Base-by-base conservation (phyloP, 805 yeast species). In the Zygosaccharomyces bisporus region DNA sequence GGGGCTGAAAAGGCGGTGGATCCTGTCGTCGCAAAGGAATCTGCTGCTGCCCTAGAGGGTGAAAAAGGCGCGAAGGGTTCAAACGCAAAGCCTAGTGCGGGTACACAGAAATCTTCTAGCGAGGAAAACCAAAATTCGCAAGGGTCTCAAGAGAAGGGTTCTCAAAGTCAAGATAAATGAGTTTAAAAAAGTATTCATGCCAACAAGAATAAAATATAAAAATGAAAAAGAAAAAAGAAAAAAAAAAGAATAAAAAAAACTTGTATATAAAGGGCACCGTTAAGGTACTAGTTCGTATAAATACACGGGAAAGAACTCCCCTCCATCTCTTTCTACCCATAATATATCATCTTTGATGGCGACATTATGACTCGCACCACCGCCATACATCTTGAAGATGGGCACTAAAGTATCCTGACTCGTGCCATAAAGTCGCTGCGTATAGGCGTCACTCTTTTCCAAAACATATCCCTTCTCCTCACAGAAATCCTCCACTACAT, bases 281-380 rank as follows among this genome's bases (percentile, higher is more conserved):
- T 37, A 37, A 17, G 40, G 23, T 10, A 14, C 39, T 9, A 47
- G 33, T 37, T 47, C 48, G 37, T 47, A 47, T 35, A 47, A 25
- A 37, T 47, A 44, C 23, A 31, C 30, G 4, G 51, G 51, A 17
- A 36, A 31, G 42, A 41, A 44, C 10, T 13, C 29, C 13, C 36
- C 42, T 19, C 41, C 21, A 7, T 47, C 47, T 4, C 46, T 43
- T 29, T 65, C 60, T 12, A 77, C 56, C 76, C 79, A 87, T 18
- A 88, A 53, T 2, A 86, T 81, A 52, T 87, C 90, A 35, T 81
- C 80, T 27, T 75, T 74, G 5, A 86, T 71, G 49, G 76, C 86
- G 12, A 60, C 44, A 5, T 29, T 31, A 20, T 39, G 35, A 9
- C 21, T 33, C 4, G 16, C 12, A 8, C 29, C 29, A 16, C 34